Evolutionary conservation across 805 yeast genomes (phyloP).

Genomic region (Pichia scutulata): DNA sequence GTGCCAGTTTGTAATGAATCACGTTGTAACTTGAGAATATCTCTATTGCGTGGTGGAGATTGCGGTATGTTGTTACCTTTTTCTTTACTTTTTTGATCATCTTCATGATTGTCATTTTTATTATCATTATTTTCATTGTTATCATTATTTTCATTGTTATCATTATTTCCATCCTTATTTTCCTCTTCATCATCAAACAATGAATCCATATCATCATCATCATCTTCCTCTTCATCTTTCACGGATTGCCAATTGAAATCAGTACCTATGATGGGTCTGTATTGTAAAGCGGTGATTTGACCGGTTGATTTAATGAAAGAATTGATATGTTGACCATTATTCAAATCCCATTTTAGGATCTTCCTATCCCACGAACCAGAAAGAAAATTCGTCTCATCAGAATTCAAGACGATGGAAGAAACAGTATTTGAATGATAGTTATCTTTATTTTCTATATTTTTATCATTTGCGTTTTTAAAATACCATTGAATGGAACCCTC

Average conservation of each 20-base stretch:
- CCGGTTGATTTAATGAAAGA: constrained; percentile 56
- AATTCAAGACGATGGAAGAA: constrained; percentile 58
- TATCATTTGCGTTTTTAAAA: constrained; percentile 32
- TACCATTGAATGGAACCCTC: constrained; percentile 81
- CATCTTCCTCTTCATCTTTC: constrained; percentile 7
- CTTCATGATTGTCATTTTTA: too few relatives aligned
- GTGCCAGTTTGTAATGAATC: constrained; percentile 29
- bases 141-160: neutral
- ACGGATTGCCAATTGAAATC: constrained; percentile 26
- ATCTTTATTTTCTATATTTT: constrained; percentile 16
- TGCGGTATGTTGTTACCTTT: too few relatives aligned
- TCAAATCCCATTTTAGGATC: constrained; percentile 77
- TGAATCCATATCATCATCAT: constrained; percentile 29
- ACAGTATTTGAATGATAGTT: constrained; percentile 63
- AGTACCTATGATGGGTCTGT: constrained; percentile 51
- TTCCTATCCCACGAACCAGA: constrained; percentile 90
- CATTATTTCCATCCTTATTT: constrained; percentile 20
- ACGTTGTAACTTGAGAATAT: constrained; percentile 34
- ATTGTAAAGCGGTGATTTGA: constrained; percentile 70
- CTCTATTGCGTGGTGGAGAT: constrained; percentile 7
- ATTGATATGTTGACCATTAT: constrained; percentile 51
- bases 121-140: constrained; percentile 34
- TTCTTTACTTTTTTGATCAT: too few relatives aligned
- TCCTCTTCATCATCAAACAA: constrained; percentile 42
- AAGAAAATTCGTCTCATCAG: constrained; percentile 52